phyloP scores from a whole-genome alignment of 805 yeast genomes.

The Ogataea angusta region DNA sequence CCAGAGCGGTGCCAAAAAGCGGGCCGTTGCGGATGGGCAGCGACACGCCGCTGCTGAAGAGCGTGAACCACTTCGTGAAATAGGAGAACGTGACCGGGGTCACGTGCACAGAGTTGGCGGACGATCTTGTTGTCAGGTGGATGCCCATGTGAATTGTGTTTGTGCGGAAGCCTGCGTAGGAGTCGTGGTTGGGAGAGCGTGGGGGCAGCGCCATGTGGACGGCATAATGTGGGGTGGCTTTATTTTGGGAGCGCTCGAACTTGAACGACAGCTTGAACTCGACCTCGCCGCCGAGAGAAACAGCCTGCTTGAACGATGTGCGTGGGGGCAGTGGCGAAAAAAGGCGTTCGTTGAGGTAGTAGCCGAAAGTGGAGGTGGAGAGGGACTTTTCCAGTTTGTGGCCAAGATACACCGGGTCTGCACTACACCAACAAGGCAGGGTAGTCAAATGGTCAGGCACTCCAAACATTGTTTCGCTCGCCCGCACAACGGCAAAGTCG shows the following conservation, averaged over 20 bases:
- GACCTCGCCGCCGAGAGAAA: constrained; percentile 60
- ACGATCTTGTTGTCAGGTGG: constrained; percentile 31
- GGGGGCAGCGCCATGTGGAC: constrained; percentile 53
- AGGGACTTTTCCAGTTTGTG: constrained; percentile 24
- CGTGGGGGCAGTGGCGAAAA: neutral
- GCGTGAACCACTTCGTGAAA: constrained; percentile 78
- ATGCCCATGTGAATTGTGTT: constrained; percentile 72
- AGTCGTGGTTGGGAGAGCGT: constrained; percentile 61
- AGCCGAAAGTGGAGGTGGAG: constrained; percentile 27
- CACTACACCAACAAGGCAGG: constrained; percentile 58
- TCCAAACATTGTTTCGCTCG: constrained; percentile 63
- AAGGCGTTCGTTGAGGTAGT: constrained; percentile 20
- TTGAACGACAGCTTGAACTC: constrained; percentile 54
- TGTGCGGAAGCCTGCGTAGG: constrained; percentile 74
- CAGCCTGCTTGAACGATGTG: constrained; percentile 30
- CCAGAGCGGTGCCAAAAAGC: constrained; percentile 54
- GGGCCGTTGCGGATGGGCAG: constrained; percentile 75
- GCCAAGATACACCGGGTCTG: constrained; percentile 45
- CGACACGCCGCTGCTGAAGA: constrained; percentile 72
- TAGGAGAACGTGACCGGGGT: constrained; percentile 62
- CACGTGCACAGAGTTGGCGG: constrained; percentile 67
- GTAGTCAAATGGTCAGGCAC: constrained; percentile 70
- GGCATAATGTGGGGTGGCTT: constrained; percentile 55
- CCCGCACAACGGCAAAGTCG: constrained; percentile 58
- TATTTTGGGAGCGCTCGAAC: constrained; percentile 50